These are phyloP conservation scores for Phaeodactylum tricornutum DNA, from an alignment of 108 stramenopile genomes.

Conservation along the genomic window DNA sequence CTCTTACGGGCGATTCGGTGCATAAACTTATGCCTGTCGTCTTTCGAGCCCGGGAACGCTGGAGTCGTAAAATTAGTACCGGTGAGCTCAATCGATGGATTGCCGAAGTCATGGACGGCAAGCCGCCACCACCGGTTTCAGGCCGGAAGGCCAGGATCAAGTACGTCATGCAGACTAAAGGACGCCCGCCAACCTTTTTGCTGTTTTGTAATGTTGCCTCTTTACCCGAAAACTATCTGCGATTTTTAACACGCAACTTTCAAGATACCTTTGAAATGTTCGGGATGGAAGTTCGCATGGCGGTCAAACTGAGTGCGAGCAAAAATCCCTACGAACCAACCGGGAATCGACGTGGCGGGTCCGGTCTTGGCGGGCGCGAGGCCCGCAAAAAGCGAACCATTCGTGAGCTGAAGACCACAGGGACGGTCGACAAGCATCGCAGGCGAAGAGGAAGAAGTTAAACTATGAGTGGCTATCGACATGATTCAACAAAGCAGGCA, in stretches of 20 bases:
- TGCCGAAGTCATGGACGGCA: constrained; percentile 47
- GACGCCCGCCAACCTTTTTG: constrained; percentile 82
- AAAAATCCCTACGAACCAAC: constrained; percentile 55
- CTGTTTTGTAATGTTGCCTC: constrained; percentile 66
- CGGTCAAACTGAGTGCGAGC: constrained; percentile 55
- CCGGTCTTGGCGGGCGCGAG: constrained; percentile 59
- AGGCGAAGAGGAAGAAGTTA: background rate
- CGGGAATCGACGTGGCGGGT: constrained; percentile 23
- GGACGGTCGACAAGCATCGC: constrained; percentile 1
- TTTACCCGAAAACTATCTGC: constrained; percentile 57
- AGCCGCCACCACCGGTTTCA: constrained; percentile 43
- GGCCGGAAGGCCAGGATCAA: constrained; percentile 49
- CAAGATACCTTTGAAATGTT: constrained; percentile 75
- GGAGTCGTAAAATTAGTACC: constrained; percentile 59
- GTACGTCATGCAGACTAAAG: constrained; percentile 81
- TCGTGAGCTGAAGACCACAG: constrained; percentile 27
- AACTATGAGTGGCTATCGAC: no score
- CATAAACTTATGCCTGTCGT: constrained; percentile 67
- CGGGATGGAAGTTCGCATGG: constrained; percentile 75
- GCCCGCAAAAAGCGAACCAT: constrained; percentile 46
- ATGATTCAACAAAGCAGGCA: no score
- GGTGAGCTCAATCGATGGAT: constrained; percentile 80
- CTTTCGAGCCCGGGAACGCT: constrained; percentile 64
- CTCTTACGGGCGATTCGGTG: constrained; percentile 48
- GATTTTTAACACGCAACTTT: constrained; percentile 70